Percentiles rank a stretch among this genome's conserved stretches.
phyloP scores from a whole-genome alignment of 805 yeast genomes.

The Pichia rugopelliculosa region DNA sequence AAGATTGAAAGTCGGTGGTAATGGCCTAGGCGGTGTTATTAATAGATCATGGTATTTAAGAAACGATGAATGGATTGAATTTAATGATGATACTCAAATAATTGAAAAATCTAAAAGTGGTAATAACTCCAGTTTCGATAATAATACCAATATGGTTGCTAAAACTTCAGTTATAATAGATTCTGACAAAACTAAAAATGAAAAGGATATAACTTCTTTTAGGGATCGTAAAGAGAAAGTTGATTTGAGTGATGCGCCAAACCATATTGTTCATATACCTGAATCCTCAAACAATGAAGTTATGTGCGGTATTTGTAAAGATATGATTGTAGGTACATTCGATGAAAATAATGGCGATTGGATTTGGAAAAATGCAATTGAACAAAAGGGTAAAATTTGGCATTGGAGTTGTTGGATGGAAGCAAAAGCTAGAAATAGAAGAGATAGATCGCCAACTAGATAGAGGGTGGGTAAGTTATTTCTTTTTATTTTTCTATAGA shows the following conservation, averaged over 20 bases:
- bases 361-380: conserved; percentile 69
- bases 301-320: conserved; percentile 67
- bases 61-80: conserved; percentile 63
- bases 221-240: not conserved
- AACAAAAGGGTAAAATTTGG: conserved; percentile 37
- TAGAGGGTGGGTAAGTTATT: too few relatives aligned
- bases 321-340: conserved; percentile 54
- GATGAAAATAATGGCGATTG: conserved; percentile 73
- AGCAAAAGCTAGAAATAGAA: conserved; percentile 28
- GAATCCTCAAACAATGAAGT: conserved; percentile 51
- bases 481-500: too few relatives aligned
- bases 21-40: conserved; percentile 45
- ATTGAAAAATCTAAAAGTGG: conserved; percentile 12
- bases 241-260: conserved; percentile 27
- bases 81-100: conserved; percentile 53
- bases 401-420: conserved; percentile 70
- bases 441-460: conserved; percentile 26
- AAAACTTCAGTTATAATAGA: not conserved
- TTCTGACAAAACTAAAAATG: not conserved
- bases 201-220: conserved; percentile 3
- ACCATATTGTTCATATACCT: conserved; percentile 58
- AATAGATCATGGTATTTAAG: conserved; percentile 79
- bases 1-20: conserved; percentile 38
- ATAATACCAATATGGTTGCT: not conserved
- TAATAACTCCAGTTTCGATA: conserved; percentile 1